A percentile compares a stretch with the other conserved stretches of the same genome.
Evolutionary conservation across 306 rosid species (phyloP).

Genomic region (Vigna angularis): DNA sequence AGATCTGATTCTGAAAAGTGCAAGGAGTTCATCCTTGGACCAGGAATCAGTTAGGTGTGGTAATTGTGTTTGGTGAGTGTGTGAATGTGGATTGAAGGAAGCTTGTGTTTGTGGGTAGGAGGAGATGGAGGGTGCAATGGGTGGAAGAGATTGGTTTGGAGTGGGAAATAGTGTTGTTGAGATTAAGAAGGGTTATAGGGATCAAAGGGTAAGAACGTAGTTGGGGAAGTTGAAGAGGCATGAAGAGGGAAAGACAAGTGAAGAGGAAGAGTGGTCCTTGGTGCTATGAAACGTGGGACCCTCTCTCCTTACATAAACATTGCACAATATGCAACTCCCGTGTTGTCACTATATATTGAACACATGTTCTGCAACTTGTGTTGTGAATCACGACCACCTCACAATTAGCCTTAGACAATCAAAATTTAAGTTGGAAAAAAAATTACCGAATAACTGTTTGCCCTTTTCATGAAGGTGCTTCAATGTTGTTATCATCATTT

Average conservation of each 20-base stretch:
- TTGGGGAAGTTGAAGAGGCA: slow-evolving; percentile 43
- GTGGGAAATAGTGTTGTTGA: slow-evolving; percentile 29
- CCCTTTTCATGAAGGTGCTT: no score
- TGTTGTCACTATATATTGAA: slow-evolving; percentile 35
- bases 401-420: no score
- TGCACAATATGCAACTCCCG: slow-evolving; percentile 39
- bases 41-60: slow-evolving; percentile 53
- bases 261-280: slow-evolving; percentile 57
- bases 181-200: slow-evolving; percentile 26
- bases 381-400: no score
- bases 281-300: slow-evolving; percentile 56
- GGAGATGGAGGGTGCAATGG: slow-evolving; percentile 44
- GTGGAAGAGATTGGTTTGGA: slow-evolving; percentile 49
- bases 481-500: no score
- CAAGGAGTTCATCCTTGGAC: slow-evolving; percentile 73
- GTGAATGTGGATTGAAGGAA: slow-evolving; percentile 32
- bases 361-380: not conserved
- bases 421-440: no score
- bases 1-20: slow-evolving; percentile 87
- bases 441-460: no score
- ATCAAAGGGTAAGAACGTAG: slow-evolving; percentile 44
- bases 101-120: slow-evolving; percentile 36
- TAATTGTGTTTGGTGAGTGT: slow-evolving; percentile 31
- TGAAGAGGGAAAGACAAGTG: slow-evolving; percentile 56
- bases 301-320: slow-evolving; percentile 28